Base-by-base conservation (phyloP, 2,329 filamentous ascomycete genomes). In the Salinomyces thailandicus region DNA sequence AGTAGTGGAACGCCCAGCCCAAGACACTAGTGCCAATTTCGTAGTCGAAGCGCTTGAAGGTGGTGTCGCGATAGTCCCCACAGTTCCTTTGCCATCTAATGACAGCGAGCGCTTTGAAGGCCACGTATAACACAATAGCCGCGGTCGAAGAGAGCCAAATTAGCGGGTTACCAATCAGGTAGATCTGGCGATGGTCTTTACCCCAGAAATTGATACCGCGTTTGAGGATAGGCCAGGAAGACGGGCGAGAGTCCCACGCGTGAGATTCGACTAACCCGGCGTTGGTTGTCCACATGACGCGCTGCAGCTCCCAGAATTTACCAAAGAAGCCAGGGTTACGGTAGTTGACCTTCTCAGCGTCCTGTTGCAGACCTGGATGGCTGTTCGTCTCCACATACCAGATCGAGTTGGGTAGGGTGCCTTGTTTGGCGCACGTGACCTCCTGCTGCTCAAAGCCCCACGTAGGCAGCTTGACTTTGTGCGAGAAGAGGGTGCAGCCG, bases 151-250 rank as follows among this genome's bases (percentile, higher is more conserved):
- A 79, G 80, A 84, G 96, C 91, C 91, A 98, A 50, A 96, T 81
- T 39, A 95, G 63, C 2, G 87, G 87, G 62, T 98, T 96, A 37
- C 91, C 91, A 38, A 95, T 79, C 14, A 98, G 79, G 62, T 98
- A 98, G 51, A 98, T 86, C 60, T 98, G 91, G 43, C 86, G 85
- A 61, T 94, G 73, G 54, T 95, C 74, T 54, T 82, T 86, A 48
- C 89, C 86, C 91, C 91, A 98, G 72, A 98, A 98, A 69, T 98
- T 98, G 72, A 98, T 98, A 53, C 91, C 91, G 44, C 91, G 85
- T 49, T 77, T 77, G 35, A 98, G 76, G 39, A 93, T 75, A 15
- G 91, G 91, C 91, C 91, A 98, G 5, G 86, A 89, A 20, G 78
- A 76, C 19, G 91, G 91, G 31, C 91, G 83, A 31, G 91, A 96